These are phyloP conservation scores for Parasarocladium wereldwijsianum DNA, from an alignment of 2,329 filamentous ascomycete species.

Conservation along the genomic window DNA sequence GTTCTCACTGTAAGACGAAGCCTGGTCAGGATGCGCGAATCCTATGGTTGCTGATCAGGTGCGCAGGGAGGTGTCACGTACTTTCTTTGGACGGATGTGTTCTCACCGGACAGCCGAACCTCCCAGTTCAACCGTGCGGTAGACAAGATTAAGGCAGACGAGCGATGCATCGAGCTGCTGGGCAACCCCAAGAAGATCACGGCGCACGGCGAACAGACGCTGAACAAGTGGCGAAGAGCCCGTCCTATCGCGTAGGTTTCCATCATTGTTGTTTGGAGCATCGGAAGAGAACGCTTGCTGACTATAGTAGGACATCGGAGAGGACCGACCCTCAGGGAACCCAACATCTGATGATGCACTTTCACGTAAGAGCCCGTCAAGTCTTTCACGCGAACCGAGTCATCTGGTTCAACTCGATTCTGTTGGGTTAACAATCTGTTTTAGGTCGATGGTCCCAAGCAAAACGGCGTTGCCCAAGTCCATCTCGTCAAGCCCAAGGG, in stretches of 20 bases:
- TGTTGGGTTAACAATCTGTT: too few species aligned
- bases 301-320: constrained; percentile 40
- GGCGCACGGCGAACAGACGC: constrained; percentile 68
- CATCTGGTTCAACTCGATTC: not conserved
- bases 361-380: constrained; percentile 47
- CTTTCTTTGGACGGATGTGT: constrained; percentile 68
- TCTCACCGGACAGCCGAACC: constrained; percentile 73
- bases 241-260: constrained; percentile 41
- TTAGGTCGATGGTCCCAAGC: constrained; percentile 62
- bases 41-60: too few species aligned
- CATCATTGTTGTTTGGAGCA: not conserved
- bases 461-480: constrained; percentile 57
- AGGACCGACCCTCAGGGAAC: constrained; percentile 60
- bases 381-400: not conserved
- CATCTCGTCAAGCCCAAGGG: constrained; percentile 60
- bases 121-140: constrained; percentile 80
- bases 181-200: constrained; percentile 53
- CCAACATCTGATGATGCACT: constrained; percentile 73
- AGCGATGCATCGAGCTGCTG: constrained; percentile 56
- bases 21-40: constrained; percentile 1
- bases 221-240: constrained; percentile 64
- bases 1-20: constrained; percentile 50
- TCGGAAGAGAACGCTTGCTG: constrained; percentile 9
- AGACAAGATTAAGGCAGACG: constrained; percentile 59
- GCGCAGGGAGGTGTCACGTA: constrained; percentile 61